phyloP scores from a whole-genome alignment of 768 basidiomycete species.

The Hericium alpestre region DNA sequence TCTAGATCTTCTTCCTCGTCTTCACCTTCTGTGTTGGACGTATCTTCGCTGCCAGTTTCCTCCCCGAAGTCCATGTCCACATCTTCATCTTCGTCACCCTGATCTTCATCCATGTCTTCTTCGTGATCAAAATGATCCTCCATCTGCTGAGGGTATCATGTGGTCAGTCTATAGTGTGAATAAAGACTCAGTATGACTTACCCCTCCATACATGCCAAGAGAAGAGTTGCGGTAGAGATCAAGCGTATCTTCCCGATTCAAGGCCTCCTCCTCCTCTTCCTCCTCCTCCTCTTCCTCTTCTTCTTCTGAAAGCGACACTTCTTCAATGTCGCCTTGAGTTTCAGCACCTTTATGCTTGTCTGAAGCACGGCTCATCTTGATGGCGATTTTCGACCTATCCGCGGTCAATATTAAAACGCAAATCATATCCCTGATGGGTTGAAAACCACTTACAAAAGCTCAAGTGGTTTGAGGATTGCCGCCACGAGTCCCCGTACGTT shows the following conservation, averaged over 20 bases:
- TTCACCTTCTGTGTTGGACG: slow-evolving; percentile 64
- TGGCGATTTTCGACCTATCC: slow-evolving; percentile 84
- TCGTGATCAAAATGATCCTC: slow-evolving; percentile 65
- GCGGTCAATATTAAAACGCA: slow-evolving; percentile 56
- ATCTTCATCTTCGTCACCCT: slow-evolving; percentile 73
- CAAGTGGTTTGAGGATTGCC: slow-evolving; percentile 79
- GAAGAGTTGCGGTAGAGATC: slow-evolving; percentile 95
- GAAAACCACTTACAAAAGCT: slow-evolving; percentile 58
- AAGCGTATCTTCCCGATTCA: slow-evolving; percentile 68
- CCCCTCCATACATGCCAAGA: slow-evolving; percentile 84
- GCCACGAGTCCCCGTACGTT: slow-evolving; percentile 80
- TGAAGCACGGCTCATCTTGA: slow-evolving; percentile 86
- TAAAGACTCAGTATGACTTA: slow-evolving; percentile 29
- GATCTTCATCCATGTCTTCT: slow-evolving; percentile 74
- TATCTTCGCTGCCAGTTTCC: slow-evolving; percentile 73
- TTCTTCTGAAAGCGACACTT: slow-evolving; percentile 40
- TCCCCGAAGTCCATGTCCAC: slow-evolving; percentile 85
- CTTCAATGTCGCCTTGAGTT: slow-evolving; percentile 29
- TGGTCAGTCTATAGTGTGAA: slow-evolving; percentile 2
- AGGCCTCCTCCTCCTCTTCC: slow-evolving; percentile 46
- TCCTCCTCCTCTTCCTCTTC: slow-evolving; percentile 35
- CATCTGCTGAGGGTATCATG: slow-evolving; percentile 53
- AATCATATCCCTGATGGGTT: slow-evolving; percentile 39
- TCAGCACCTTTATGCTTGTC: slow-evolving; percentile 52
- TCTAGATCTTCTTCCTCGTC: slow-evolving; percentile 56